Base-by-base conservation (phyloP, 2,329 filamentous ascomycete genomes). In the Cercospora berteroae region DNA sequence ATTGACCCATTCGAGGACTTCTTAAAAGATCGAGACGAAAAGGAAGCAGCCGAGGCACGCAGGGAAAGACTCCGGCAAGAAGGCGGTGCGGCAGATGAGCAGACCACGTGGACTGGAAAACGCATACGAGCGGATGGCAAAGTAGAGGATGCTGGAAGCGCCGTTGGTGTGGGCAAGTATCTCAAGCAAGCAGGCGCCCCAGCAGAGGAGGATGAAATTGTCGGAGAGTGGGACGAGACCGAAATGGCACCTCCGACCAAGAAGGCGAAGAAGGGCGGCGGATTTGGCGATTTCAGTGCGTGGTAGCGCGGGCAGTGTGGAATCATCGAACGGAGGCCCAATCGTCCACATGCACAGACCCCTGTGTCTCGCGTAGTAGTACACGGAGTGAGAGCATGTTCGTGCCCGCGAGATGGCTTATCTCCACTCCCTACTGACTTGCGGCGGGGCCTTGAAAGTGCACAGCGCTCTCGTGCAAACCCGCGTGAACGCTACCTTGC, bases 1-100 rank as follows among this genome's bases (percentile, higher is more conserved):
- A 87, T 98, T 6, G 94, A 99, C 77, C 95, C 95, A 0, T 99
- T 99, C 76, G 93, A 93, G 69, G 94, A 98, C 80, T 99, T 96
- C 76, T 83, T 93, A 76, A 90, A 90, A 73, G 86, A 94, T 76
- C 72, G 81, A 12, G 75, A 75, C 8, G 81, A 82, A 52, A 81
- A 80, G 65, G 83, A 84, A 59, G 90, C 89, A 73, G 84, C 84
- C 52, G 86, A 91, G 65, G 83, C 85, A 64, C 90, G 86, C 64
- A 85, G 86, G 67, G 89, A 89, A 68, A 87, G 89, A 72, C 83
- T 91, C 10, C 83, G 83, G 75, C 82, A 83, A 65, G 82, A 84
- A 63, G 92, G 91, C 29, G 91, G 90, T 2, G 90, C 89, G 1
- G 94, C 96, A 63, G 94, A 97, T 75, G 93, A 98, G 74, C 88